Conservation (phyloP, 1,284 basidiomycete species). For the Singerocomus rubriflavus region DNA sequence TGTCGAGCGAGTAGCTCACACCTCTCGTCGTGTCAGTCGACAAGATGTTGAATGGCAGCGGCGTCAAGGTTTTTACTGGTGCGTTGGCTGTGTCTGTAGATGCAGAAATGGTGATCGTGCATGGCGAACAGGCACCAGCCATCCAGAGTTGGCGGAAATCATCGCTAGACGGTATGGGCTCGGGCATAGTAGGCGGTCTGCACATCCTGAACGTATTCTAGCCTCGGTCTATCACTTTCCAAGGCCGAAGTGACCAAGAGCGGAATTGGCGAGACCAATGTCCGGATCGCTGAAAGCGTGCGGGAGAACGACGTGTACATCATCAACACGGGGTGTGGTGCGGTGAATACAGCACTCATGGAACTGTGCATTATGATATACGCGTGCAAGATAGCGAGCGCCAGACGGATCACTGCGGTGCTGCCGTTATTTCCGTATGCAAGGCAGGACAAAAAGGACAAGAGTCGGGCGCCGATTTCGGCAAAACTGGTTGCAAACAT, state of each 20-base stretch:
- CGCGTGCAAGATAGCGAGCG: slow-evolving; percentile 97
- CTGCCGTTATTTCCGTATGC: slow-evolving; percentile 94
- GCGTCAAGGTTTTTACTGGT: slow-evolving; percentile 94
- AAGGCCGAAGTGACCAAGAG: slow-evolving; percentile 85
- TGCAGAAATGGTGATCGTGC: neutral
- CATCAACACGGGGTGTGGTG: slow-evolving; percentile 90
- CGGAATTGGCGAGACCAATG: slow-evolving; percentile 89
- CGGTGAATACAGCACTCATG: slow-evolving; percentile 88
- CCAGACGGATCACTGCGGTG: slow-evolving; percentile 94
- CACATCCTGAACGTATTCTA: slow-evolving; percentile 35
- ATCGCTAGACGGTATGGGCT: slow-evolving; percentile 81
- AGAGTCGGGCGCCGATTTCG: slow-evolving; percentile 96
- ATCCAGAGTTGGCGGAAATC: slow-evolving; percentile 92
- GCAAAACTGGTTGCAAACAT: slow-evolving; percentile 99
- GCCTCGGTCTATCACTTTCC: slow-evolving; percentile 81
- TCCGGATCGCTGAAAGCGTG: slow-evolving; percentile 93
- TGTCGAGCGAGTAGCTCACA: no score
- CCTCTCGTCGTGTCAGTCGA: slow-evolving; percentile 11
- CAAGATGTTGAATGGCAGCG: slow-evolving; percentile 71
- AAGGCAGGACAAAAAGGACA: slow-evolving; percentile 99
- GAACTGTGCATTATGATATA: slow-evolving; percentile 99
- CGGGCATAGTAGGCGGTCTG: slow-evolving; percentile 16
- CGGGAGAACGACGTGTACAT: slow-evolving; percentile 99
- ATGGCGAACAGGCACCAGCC: slow-evolving; percentile 72
- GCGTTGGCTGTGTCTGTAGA: slow-evolving; percentile 29